Evolutionary conservation across 2,329 filamentous ascomycete species (phyloP), one percentile per base, ranked within the genome.

Genomic region (Aspergillus bombycis): DNA sequence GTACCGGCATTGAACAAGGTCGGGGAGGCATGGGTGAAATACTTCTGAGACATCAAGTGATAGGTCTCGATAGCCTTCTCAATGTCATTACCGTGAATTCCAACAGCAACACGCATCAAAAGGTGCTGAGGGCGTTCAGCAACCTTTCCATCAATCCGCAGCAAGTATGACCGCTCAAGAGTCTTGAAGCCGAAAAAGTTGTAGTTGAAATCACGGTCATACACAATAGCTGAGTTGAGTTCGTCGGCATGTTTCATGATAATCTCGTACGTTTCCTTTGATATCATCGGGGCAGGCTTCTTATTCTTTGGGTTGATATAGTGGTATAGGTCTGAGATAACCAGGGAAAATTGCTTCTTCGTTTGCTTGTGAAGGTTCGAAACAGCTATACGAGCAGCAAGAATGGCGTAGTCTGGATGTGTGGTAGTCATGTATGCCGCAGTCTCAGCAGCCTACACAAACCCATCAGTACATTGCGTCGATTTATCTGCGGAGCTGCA

Each of bases 121-220:
- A 99, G 95, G 84, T 99, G 95, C 82, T 99, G 95, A 52, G 95
- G 95, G 74, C 95, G 89, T 84, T 99, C 95, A 58, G 94, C 94
- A 76, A 98, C 93, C 83, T 97, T 96, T 78, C 93, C 94, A 74
- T 97, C 88, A 70, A 98, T 91, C 77, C 96, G 94, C 71, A 99
- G 89, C 58, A 99, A 90, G 77, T 99, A 99, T 75, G 95, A 99
- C 65, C 95, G 90, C 85, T 99, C 95, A 45, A 99, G 85, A 9
- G 95, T 99, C 88, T 99, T 99, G 89, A 99, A 99, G 68, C 95
- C 95, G 75, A 99, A 99, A 84, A 96, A 99, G 84, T 99, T 95
- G 85, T 99, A 99, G 87, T 98, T 97, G 87, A 99, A 99, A 79
- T 99, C 95, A 72, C 95, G 91, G 83, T 99, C 95, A 75, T 98